Conservation (phyloP, 805 yeast species). For the Wickerhamomyces xylosicus region DNA sequence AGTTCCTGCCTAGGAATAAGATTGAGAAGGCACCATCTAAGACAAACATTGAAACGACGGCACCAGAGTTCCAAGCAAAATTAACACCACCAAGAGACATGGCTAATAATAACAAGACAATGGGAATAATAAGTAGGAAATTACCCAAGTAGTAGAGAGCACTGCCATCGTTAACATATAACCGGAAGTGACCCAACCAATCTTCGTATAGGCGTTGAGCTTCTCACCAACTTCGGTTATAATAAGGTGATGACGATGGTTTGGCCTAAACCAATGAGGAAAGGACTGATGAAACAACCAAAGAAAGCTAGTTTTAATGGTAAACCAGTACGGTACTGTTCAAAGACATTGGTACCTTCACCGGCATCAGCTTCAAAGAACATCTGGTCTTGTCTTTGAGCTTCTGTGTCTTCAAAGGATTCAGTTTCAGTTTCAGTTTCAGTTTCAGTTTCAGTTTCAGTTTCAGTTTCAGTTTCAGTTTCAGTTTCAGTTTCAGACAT, state of each 20-base stretch:
- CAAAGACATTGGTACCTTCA: constrained; percentile 14
- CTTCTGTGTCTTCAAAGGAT: background rate
- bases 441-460: too few species aligned
- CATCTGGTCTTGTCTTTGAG: background rate
- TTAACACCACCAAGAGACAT: constrained; percentile 42
- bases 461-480: too few species aligned
- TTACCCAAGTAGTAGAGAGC: constrained; percentile 40
- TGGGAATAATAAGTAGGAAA: constrained; percentile 27
- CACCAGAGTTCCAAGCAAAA: constrained; percentile 6
- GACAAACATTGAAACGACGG: constrained; percentile 11
- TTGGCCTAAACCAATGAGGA: constrained; percentile 41
- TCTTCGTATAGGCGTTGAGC: constrained; percentile 37
- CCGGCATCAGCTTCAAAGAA: constrained; percentile 16
- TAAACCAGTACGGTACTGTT: constrained; percentile 11
- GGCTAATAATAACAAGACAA: constrained; percentile 34
- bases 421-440: too few species aligned
- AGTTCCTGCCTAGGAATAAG: constrained; percentile 9
- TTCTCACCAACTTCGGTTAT: constrained; percentile 36
- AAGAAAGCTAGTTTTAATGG: constrained; percentile 7
- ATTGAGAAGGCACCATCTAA: constrained; percentile 6
- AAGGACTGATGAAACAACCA: constrained; percentile 15
- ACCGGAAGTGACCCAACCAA: constrained; percentile 52
- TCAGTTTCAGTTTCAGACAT: too few species aligned
- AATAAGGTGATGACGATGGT: constrained; percentile 47
- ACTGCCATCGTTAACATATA: constrained; percentile 44